These are phyloP conservation scores for Carpinus viminea DNA, from an alignment of 306 rosid species.

Conservation along the genomic window DNA sequence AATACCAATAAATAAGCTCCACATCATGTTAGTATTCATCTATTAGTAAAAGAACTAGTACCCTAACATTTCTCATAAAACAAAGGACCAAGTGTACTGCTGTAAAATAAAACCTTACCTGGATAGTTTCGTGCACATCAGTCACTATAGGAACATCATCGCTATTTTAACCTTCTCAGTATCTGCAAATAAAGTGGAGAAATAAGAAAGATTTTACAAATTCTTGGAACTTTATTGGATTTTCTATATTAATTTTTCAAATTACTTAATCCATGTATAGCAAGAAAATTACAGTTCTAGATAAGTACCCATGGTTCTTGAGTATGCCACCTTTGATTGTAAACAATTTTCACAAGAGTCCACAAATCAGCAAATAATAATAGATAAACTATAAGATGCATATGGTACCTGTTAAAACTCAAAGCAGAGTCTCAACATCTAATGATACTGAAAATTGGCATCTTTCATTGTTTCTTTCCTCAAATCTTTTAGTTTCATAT, in stretches of 20 bases:
- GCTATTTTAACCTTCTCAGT: slow-evolving; percentile 90
- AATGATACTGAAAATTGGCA: no score
- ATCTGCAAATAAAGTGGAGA: slow-evolving; percentile 47
- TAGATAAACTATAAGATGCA: not conserved
- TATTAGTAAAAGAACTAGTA: no score
- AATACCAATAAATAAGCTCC: no score
- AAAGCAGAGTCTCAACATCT: not conserved
- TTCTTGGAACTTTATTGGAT: not conserved
- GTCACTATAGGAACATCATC: slow-evolving; percentile 83
- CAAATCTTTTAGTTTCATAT: not conserved
- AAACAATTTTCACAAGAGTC: not conserved
- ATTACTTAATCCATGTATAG: not conserved
- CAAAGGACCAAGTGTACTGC: not conserved
- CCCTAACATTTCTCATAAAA: not conserved
- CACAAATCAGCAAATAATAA: not conserved
- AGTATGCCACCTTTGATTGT: not conserved
- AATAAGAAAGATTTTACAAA: not conserved
- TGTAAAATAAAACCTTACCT: slow-evolving; percentile 46
- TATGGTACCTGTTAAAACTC: not conserved
- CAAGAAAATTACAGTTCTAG: not conserved
- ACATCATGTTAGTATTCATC: no score
- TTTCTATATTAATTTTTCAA: not conserved
- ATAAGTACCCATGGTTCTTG: not conserved
- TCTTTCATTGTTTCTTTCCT: no score
- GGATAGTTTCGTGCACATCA: slow-evolving; percentile 78